These are phyloP conservation scores for Chernovozyma aurita DNA, from an alignment of 1,139 yeast genomes.

Conservation along the genomic window DNA sequence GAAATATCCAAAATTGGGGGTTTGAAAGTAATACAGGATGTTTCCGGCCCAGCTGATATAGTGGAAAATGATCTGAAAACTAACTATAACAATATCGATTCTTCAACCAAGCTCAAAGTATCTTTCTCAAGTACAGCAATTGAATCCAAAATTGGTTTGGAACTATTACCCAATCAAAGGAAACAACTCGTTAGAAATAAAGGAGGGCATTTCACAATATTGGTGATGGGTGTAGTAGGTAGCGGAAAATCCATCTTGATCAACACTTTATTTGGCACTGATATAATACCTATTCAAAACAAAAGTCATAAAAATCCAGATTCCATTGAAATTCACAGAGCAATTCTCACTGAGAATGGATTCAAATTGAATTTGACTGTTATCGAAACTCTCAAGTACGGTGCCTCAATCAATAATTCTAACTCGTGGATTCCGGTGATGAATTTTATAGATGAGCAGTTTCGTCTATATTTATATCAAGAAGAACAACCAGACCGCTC, in stretches of 20 bases:
- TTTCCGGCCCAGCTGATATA: too few relatives aligned
- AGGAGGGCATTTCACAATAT: slow-evolving; percentile 48
- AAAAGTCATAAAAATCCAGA: background rate
- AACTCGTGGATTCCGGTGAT: slow-evolving; percentile 56
- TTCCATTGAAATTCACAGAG: slow-evolving; percentile 21
- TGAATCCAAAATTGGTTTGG: slow-evolving; percentile 18
- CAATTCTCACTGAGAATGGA: slow-evolving; percentile 46
- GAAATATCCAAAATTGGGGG: too few relatives aligned
- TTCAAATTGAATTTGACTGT: slow-evolving; percentile 47
- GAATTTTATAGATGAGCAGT: slow-evolving; percentile 59
- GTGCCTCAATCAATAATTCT: slow-evolving; percentile 34
- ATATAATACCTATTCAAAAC: slow-evolving; percentile 7
- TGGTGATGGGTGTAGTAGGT: slow-evolving; percentile 76
- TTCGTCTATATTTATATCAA: slow-evolving; percentile 53
- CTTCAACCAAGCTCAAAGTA: too few relatives aligned
- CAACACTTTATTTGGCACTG: slow-evolving; percentile 42
- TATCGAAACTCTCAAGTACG: slow-evolving; percentile 37
- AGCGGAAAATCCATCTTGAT: slow-evolving; percentile 81
- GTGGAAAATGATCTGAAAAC: too few relatives aligned
- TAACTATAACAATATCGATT: too few relatives aligned
- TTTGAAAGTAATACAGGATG: too few relatives aligned
- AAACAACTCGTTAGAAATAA: slow-evolving; percentile 15
- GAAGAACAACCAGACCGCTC: slow-evolving; percentile 69
- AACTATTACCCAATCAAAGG: slow-evolving; percentile 24
- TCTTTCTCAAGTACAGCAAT: background rate